Conservation (phyloP, 2,329 filamentous ascomycete genomes). For the Mycosphaerella arachidis region DNA sequence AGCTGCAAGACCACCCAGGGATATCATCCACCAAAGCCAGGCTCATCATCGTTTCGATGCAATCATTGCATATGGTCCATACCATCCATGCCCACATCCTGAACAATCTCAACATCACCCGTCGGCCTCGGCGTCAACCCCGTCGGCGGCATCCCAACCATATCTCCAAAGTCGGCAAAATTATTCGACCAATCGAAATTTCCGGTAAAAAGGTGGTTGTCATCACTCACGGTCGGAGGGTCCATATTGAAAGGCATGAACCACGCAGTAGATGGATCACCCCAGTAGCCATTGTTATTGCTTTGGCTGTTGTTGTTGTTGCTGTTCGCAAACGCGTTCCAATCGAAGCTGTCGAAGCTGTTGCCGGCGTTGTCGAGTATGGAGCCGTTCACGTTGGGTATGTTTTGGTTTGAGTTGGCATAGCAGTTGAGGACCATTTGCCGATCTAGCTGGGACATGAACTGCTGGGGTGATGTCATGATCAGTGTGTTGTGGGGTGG, state of each 20-base stretch:
- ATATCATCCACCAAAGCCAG: too few relatives aligned
- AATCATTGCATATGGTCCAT: conserved; percentile 9
- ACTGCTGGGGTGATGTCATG: conserved; percentile 33
- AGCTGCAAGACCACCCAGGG: not conserved
- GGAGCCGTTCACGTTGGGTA: conserved; percentile 11
- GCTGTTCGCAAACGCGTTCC: conserved; percentile 22
- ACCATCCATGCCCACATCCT: conserved; percentile 8
- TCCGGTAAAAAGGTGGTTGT: conserved; percentile 29
- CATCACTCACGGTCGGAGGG: conserved; percentile 51
- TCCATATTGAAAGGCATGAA: conserved; percentile 92
- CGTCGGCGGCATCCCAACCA: conserved; percentile 19
- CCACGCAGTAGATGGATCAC: conserved; percentile 63
- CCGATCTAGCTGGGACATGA: conserved; percentile 66
- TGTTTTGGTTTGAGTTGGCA: conserved; percentile 28
- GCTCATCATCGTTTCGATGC: not conserved
- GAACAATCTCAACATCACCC: conserved; percentile 19
- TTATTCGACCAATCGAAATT: conserved; percentile 29
- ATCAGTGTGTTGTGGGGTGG: conserved; percentile 29
- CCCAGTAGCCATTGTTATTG: conserved; percentile 25
- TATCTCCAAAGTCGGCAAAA: conserved; percentile 27
- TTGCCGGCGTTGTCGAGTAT: conserved; percentile 14
- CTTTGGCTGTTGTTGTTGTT: conserved; percentile 8
- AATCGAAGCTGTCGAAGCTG: conserved; percentile 25
- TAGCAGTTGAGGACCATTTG: conserved; percentile 75
- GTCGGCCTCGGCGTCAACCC: conserved; percentile 19